phyloP scores from a whole-genome alignment of 768 basidiomycete genomes.

The Psilocybe sp. region DNA sequence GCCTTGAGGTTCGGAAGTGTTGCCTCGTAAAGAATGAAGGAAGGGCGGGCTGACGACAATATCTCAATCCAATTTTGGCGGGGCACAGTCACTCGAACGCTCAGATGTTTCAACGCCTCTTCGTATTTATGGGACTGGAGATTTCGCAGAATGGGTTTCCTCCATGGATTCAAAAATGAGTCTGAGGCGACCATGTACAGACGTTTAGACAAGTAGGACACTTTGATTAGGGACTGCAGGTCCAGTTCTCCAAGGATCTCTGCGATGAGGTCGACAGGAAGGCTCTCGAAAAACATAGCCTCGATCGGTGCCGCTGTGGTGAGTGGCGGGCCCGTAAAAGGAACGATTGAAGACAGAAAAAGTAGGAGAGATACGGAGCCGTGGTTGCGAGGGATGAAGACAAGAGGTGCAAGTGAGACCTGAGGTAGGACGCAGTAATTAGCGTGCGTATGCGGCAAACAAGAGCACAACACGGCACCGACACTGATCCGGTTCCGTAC shows the following conservation, averaged over 20 bases:
- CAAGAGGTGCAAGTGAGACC: conserved; percentile 2
- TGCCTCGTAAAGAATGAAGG: conserved; percentile 64
- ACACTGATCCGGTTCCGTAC: no score
- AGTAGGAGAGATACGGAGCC: conserved; percentile 6
- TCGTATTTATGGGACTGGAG: conserved; percentile 49
- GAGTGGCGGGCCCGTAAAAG: conserved; percentile 1
- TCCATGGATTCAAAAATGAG: conserved; percentile 71
- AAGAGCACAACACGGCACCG: background rate
- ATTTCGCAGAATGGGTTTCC: conserved; percentile 61
- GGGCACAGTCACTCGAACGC: conserved; percentile 62
- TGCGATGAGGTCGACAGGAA: conserved; percentile 78
- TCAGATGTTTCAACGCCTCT: conserved; percentile 51
- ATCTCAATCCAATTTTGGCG: conserved; percentile 81
- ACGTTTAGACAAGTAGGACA: conserved; percentile 60
- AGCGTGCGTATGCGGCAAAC: background rate
- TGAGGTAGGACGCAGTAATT: background rate
- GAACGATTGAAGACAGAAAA: background rate
- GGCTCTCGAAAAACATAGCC: conserved; percentile 40
- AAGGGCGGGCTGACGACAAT: conserved; percentile 55
- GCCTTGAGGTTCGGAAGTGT: conserved; percentile 67
- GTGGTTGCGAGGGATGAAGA: background rate
- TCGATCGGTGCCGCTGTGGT: conserved; percentile 2
- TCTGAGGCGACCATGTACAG: conserved; percentile 61
- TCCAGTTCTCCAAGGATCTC: conserved; percentile 71
- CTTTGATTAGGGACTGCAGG: conserved; percentile 52